A percentile compares a stretch with the other conserved stretches of the same genome.
Conservation (phyloP, 768 basidiomycete genomes). For the Multifurca ochricompacta region DNA sequence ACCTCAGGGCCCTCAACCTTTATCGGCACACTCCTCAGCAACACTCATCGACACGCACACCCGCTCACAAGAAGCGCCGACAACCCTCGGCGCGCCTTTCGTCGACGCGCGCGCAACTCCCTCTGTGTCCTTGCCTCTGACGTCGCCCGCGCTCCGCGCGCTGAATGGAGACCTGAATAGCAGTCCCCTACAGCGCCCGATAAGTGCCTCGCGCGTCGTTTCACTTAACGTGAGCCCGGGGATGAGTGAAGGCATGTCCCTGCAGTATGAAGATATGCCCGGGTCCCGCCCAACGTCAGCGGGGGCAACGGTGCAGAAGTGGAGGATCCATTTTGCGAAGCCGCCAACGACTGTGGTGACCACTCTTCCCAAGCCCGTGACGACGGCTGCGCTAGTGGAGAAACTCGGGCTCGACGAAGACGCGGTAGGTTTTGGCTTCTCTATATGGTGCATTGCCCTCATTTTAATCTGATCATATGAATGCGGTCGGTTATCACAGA, state of each 20-base stretch:
- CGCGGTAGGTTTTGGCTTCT: slow-evolving; percentile 28
- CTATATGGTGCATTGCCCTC: not conserved
- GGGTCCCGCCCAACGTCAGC: slow-evolving; percentile 10
- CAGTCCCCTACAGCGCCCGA: slow-evolving; percentile 2
- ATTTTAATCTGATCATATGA: not conserved
- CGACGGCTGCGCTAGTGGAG: slow-evolving; percentile 24
- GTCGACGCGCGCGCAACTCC: not conserved
- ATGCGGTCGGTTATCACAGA: not conserved
- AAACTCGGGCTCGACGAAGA: slow-evolving; percentile 34
- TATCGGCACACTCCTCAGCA: not conserved
- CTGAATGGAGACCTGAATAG: not conserved
- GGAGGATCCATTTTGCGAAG: slow-evolving; percentile 37
- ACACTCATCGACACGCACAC: not conserved
- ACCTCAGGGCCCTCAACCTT: not conserved
- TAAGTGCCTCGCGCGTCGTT: not conserved
- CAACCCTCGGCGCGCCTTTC: not conserved
- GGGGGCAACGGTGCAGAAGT: slow-evolving; percentile 24
- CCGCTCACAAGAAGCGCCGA: not conserved
- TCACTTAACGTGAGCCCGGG: slow-evolving; percentile 9
- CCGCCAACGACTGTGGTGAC: slow-evolving; percentile 31
- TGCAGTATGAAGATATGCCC: slow-evolving; percentile 10
- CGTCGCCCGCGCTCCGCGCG: not conserved
- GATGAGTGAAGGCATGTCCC: slow-evolving; percentile 15
- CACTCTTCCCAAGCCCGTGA: slow-evolving; percentile 26
- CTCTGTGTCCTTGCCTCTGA: not conserved